Evolutionary conservation across 2,329 filamentous ascomycete genomes (phyloP), one percentile per base, ranked within the genome.

Genomic region (Fusarium graminum): DNA sequence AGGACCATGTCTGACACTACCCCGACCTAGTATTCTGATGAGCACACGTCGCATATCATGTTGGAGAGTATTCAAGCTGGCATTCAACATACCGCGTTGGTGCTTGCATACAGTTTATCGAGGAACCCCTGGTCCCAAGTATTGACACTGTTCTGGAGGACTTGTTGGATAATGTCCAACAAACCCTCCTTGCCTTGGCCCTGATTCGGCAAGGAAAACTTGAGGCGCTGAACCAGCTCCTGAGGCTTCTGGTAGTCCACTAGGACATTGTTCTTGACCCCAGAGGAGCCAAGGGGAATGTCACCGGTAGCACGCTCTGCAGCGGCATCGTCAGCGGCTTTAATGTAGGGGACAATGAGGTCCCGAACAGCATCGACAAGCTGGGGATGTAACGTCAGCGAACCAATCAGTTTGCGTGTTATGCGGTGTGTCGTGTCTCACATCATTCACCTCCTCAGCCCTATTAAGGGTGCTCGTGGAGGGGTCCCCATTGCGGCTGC

Each of bases 41-140:
- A 67, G 43, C 17, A 55, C 34, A 34, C 22, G 6, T 22, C 22
- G 22, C 22, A 45, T 30, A 2, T 29, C 25, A 42, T 26, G 13
- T 32, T 25, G 30, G 9, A 34, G 11, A 9, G 12, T 11, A 38
- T 16, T 25, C 14, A 14, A 7, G 34, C 9, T 4, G 10, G 17
- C 16, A 78, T 36, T 16, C n/a, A 7, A n/a, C 85, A 61, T 74
- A 90, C 89, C 40, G 94, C 90, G 74, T 95, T 95, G 38, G 92
- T 96, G 67, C 90, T 90, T n/a, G 91, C 88, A 78, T 97, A 98
- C 17, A 98, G 83, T 80, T 99, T 98, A 80, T 97, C 94, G 74
- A 98, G 80, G 79, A 98, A 99, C 12, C 94, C 94, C 78, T 97
- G 94, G 74, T 97, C 92, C 92, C 94, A 98, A n/a, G 94, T 97